These are phyloP conservation scores for Saccharomyces hybrid DNA, from an alignment of 1,139 yeast genomes.

Conservation along the genomic window DNA sequence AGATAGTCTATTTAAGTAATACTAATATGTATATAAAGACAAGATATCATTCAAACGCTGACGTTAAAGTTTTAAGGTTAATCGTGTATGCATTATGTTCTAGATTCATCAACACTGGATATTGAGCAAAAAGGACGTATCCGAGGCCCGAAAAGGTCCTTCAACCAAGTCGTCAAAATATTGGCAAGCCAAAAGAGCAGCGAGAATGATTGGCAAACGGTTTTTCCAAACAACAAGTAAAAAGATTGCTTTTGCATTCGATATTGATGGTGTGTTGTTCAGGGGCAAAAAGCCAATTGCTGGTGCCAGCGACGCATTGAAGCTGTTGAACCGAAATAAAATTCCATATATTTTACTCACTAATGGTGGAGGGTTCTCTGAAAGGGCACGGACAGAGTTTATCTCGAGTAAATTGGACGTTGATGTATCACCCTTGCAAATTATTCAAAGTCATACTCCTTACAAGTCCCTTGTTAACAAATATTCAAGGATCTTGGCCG, in stretches of 20 bases:
- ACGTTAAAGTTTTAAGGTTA: neutral
- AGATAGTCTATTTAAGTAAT: conserved; percentile 3
- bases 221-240: conserved; percentile 12
- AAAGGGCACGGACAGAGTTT: conserved; percentile 50
- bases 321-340: conserved; percentile 44
- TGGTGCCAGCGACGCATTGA: conserved; percentile 59
- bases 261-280: conserved; percentile 87
- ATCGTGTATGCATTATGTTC: no score
- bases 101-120: neutral
- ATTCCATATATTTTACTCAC: conserved; percentile 82
- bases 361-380: conserved; percentile 88
- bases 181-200: neutral
- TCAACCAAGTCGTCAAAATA: neutral
- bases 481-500: conserved; percentile 60
- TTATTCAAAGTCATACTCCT: conserved; percentile 91
- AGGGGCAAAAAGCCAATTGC: conserved; percentile 68
- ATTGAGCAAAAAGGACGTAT: neutral
- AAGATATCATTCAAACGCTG: neutral
- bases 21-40: neutral
- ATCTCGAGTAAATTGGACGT: conserved; percentile 47
- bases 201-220: conserved; percentile 12
- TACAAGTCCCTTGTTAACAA: conserved; percentile 52
- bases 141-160: neutral
- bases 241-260: conserved; percentile 39
- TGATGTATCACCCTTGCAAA: conserved; percentile 51